phyloP scores from a whole-genome alignment of 768 basidiomycete genomes.

The Mycena filopes region DNA sequence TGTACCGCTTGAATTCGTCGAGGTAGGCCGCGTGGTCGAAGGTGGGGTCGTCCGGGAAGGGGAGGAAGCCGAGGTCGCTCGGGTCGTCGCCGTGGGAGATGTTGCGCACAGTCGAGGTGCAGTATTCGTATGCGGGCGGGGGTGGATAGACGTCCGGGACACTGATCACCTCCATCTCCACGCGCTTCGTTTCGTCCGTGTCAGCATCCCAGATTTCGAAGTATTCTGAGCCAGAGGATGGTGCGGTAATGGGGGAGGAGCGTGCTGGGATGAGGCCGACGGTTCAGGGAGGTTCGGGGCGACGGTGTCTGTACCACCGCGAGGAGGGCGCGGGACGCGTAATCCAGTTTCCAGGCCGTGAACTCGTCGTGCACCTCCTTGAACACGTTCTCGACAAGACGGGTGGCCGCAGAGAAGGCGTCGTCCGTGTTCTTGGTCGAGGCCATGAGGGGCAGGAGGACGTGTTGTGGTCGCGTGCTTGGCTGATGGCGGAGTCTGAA shows the following conservation, averaged over 20 bases:
- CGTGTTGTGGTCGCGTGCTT: constrained; percentile 10
- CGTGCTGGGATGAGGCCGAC: too few relatives aligned
- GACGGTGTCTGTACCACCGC: constrained; percentile 27
- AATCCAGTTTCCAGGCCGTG: too few relatives aligned
- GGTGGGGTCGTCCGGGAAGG: constrained; percentile 67
- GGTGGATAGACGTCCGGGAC: too few relatives aligned
- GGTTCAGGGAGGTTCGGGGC: too few relatives aligned
- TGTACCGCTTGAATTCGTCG: too few relatives aligned
- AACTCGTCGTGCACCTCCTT: constrained; percentile 39
- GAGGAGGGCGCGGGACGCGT: too few relatives aligned
- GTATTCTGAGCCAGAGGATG: too few relatives aligned
- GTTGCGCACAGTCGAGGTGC: too few relatives aligned
- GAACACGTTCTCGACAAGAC: constrained; percentile 26
- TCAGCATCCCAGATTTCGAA: constrained; percentile 23
- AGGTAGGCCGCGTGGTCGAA: constrained; percentile 58
- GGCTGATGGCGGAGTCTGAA: constrained; percentile 1
- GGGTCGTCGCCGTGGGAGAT: constrained; percentile 68
- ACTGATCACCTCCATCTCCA: too few relatives aligned
- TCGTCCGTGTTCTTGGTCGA: neutral
- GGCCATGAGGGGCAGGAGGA: constrained; percentile 18
- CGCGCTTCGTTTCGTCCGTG: constrained; percentile 27
- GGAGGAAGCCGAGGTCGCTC: constrained; percentile 66
- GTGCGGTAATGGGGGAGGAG: too few relatives aligned
- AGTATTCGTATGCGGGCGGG: constrained; percentile 63
- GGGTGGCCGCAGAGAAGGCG: neutral